Conservation (phyloP, 73 alveolate genomes). For the Stentor roeselii region DNA sequence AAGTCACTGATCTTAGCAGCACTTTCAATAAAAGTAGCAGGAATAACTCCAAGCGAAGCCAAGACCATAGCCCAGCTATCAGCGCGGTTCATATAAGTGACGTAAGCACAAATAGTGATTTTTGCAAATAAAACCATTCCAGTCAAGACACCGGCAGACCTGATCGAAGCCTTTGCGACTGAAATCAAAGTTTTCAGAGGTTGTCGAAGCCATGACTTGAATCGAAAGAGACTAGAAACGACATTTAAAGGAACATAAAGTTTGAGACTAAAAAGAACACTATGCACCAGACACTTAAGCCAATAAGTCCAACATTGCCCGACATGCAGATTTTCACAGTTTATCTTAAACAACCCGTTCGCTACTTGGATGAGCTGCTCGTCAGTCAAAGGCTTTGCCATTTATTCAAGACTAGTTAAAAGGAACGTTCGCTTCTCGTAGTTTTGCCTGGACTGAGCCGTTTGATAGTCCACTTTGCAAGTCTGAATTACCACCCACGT, state of each 20-base stretch:
- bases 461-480: background rate
- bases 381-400: background rate
- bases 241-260: conserved; percentile 14
- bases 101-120: background rate
- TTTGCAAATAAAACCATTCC: background rate
- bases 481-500: background rate
- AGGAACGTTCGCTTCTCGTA: too few relatives aligned
- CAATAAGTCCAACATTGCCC: background rate
- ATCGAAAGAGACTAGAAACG: background rate
- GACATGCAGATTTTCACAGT: background rate
- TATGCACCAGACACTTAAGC: background rate
- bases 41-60: background rate
- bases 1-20: conserved; percentile 48
- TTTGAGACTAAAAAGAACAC: background rate
- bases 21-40: conserved; percentile 46
- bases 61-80: background rate
- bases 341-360: background rate
- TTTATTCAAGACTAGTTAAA: too few relatives aligned
- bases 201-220: background rate
- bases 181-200: background rate
- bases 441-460: background rate
- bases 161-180: background rate
- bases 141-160: background rate
- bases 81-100: background rate
- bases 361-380: background rate